Base-by-base conservation (phyloP, 441 rosid genomes). In the Isatis lusitanica region DNA sequence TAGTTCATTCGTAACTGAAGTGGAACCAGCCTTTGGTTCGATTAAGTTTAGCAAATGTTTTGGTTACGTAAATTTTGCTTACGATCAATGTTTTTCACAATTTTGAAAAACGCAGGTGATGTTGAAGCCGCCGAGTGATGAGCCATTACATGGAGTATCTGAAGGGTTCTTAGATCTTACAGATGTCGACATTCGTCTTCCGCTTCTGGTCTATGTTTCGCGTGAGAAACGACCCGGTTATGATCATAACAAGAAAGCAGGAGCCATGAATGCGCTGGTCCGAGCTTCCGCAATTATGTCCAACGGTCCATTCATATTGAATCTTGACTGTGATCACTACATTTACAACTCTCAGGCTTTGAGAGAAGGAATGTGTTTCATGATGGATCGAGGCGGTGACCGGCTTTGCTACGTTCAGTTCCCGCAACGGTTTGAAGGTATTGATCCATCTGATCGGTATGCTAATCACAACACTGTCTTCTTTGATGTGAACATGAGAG, bases 361-460 rank as follows among this genome's bases (percentile, higher is more conserved):
- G 77, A 90, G 93, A 81, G 97, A 92, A 81, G 97, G 97, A 70
- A 92, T 90, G 94, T 92, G 97, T 77, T 92, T 92, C 84, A 92
- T 92, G 97, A 90, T 92, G 97, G 97, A 92, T 75, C 71, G 94
- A 78, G 97, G 97, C 39, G 97, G 97, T 38, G 97, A 92, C 62
- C 83, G 97, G 28, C 48, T 92, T 68, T 92, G 97, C 84, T 92
- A 92, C 55, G 90, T 92, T 55, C 97, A 92, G 88, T 92, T 92
- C 75, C 97, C 97, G 17, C 97, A 92, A 72, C 81, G 97, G 68
- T 92, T 92, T 52, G 97, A 92, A 86, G 97, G 96, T 65, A 92
- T 92, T 40, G 97, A 92, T 73, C 97, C 97, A 4, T 92, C 97
- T 4, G 97, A 92, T 84, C 87, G 97, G 56, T 92, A 92, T 79